Conservation (phyloP, 1,284 basidiomycete species). For the Schizophyllum commune region DNA sequence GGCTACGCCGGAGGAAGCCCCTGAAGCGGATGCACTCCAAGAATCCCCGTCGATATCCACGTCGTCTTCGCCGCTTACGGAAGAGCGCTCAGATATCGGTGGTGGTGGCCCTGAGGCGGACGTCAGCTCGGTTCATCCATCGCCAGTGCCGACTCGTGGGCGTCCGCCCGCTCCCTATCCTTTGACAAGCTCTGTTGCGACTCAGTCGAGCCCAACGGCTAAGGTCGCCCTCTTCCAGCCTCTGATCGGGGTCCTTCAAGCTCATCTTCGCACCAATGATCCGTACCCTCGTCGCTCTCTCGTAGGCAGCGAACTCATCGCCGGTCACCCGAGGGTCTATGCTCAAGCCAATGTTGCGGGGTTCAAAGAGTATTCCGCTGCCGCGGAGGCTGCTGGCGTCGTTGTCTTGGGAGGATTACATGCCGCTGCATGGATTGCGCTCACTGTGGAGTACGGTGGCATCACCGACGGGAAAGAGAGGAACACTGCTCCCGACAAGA, state of each 20-base stretch:
- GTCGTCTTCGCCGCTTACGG: too few relatives aligned
- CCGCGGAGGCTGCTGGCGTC: constrained; percentile 38
- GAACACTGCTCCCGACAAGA: too few relatives aligned
- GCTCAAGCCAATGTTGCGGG: constrained; percentile 30
- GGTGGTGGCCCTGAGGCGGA: too few relatives aligned
- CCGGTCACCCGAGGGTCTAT: constrained; percentile 22
- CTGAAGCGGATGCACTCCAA: too few relatives aligned
- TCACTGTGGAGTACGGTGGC: constrained; percentile 13
- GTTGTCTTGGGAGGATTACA: constrained; percentile 38
- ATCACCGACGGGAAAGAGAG: background rate
- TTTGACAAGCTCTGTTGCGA: background rate
- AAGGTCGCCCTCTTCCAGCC: background rate
- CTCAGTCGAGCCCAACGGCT: too few relatives aligned
- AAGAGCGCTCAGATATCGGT: too few relatives aligned
- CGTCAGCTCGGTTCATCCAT: too few relatives aligned
- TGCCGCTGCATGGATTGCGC: constrained; percentile 38
- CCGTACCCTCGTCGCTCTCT: background rate
- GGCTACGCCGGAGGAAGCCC: too few relatives aligned
- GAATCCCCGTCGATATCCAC: too few relatives aligned
- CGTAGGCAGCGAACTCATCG: background rate
- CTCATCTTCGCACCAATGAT: background rate
- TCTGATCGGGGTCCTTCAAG: background rate
- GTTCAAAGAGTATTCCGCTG: constrained; percentile 36
- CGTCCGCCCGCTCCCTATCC: background rate
- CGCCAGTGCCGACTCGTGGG: too few relatives aligned